phyloP scores from a whole-genome alignment of 495 filamentous ascomycete species.

The Aspergillus cavernicola region DNA sequence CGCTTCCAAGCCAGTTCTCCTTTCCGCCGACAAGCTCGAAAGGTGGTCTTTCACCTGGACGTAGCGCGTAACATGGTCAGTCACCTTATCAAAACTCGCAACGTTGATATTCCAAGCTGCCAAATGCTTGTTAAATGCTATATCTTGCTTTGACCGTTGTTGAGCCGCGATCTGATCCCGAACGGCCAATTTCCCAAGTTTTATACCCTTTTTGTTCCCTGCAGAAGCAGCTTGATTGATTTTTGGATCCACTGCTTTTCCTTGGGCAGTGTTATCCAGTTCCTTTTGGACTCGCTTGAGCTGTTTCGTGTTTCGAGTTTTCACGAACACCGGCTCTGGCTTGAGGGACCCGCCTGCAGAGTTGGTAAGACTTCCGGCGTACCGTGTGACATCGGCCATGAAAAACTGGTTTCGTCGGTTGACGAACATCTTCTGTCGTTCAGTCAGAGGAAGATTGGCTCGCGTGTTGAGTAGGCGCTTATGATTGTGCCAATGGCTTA shows the following conservation, averaged over 20 bases:
- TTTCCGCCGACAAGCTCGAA: slow-evolving; percentile 20
- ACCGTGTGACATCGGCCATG: slow-evolving; percentile 54
- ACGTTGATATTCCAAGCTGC: slow-evolving; percentile 5
- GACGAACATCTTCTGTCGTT: slow-evolving; percentile 2
- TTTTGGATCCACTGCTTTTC: too few relatives aligned
- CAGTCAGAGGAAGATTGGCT: background rate
- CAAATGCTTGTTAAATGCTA: background rate
- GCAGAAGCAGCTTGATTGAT: too few relatives aligned
- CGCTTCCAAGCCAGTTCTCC: slow-evolving; percentile 21
- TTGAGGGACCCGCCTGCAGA: slow-evolving; percentile 58
- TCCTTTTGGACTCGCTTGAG: too few relatives aligned
- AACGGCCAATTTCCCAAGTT: too few relatives aligned
- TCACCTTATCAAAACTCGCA: slow-evolving; percentile 26
- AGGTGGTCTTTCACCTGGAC: slow-evolving; percentile 45
- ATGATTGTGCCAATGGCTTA: slow-evolving; percentile 65
- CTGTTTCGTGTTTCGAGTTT: slow-evolving; percentile 15
- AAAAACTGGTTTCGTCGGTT: slow-evolving; percentile 22
- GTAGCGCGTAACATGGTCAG: slow-evolving; percentile 31
- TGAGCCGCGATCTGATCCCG: slow-evolving; percentile 5
- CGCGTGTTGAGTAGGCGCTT: slow-evolving; percentile 45
- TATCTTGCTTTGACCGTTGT: background rate
- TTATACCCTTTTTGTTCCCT: too few relatives aligned
- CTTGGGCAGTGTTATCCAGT: too few relatives aligned
- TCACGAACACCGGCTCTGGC: slow-evolving; percentile 49
- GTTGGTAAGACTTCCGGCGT: slow-evolving; percentile 68